Evolutionary conservation across 2,329 filamentous ascomycete species (phyloP), one percentile per base, ranked within the genome.

Genomic region (Ceratocystis ficicola): DNA sequence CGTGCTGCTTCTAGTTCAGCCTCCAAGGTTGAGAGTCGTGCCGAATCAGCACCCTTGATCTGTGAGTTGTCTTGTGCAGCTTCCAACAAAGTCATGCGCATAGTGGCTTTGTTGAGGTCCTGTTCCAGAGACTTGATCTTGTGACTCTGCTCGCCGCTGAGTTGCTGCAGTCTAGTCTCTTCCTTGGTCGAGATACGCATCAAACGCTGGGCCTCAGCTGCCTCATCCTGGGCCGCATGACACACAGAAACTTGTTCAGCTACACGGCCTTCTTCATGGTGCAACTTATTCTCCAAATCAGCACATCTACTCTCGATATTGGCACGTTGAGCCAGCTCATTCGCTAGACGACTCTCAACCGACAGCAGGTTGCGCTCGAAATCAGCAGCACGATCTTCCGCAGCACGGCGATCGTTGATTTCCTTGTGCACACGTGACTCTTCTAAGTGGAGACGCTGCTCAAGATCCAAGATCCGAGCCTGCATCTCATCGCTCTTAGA

Each of bases 101-200:
- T 85, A 0, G 78, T 74, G 25, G 76, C 78, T 73, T 86, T 81
- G 71, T 77, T 79, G 63, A 78, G 76, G 5, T 77, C 72, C 67
- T 85, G 79, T 71, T 88, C 84, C 59, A 84, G 73, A 25, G 76
- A 74, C 73, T 82, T 85, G 68, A 89, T 79, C 73, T 83, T 84
- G 64, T 83, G 79, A n/a, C 90, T 83, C 70, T 83, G 86, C 70
- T 90, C 86, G 52, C 89, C 86, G 61, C 87, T 76, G 48, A 83
- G 80, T 67, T 86, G 81, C 30, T 85, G 80, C 4, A 92, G 81
- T 65, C 86, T 82, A 69, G 81, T 81, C 69, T 88, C 86, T 72
- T 91, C 87, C 72, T 90, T 86, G n/a, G 87, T 83, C 4, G 87
- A 83, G 69, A 85, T 81, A 67, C 84, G 82, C 30, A 90, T 79